Percentiles rank a stretch among this genome's conserved stretches.
phyloP scores from a whole-genome alignment of 495 filamentous ascomycete genomes.

The Penicillium mononematosum region DNA sequence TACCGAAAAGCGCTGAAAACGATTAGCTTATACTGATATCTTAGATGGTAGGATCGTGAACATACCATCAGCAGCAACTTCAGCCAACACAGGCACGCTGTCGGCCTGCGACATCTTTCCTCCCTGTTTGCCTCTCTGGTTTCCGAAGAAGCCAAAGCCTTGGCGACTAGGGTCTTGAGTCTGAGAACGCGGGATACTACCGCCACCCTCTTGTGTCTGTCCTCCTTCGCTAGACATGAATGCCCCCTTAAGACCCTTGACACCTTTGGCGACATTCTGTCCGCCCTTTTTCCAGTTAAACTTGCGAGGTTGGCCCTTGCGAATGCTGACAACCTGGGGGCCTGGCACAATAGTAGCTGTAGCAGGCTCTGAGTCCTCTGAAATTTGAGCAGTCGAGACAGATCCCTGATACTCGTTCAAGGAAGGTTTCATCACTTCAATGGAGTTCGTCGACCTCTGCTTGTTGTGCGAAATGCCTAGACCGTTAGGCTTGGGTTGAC shows the following conservation, averaged over 20 bases:
- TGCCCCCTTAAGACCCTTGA: conserved; percentile 88
- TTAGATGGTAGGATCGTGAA: neutral
- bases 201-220: conserved; percentile 31
- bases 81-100: conserved; percentile 52
- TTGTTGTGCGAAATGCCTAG: conserved; percentile 79
- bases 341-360: conserved; percentile 69
- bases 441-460: conserved; percentile 66
- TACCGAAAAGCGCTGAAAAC: conserved; percentile 72
- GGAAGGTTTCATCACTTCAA: conserved; percentile 55
- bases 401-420: conserved; percentile 49
- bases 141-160: conserved; percentile 74
- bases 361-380: conserved; percentile 64
- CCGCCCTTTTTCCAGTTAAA: conserved; percentile 99
- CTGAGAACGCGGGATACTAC: conserved; percentile 47
- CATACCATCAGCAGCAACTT: conserved; percentile 52
- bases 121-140: conserved; percentile 50
- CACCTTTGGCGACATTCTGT: conserved; percentile 88
- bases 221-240: conserved; percentile 55
- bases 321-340: conserved; percentile 87
- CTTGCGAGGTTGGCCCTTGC: conserved; percentile 88
- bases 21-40: conserved; percentile 13
- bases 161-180: conserved; percentile 57
- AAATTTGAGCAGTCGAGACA: conserved; percentile 56
- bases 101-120: conserved; percentile 54
- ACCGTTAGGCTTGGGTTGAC: conserved; percentile 61